Evolutionary conservation across 805 yeast genomes (phyloP).

Genomic region (Hanseniaspora pseudoguilliermondii): DNA sequence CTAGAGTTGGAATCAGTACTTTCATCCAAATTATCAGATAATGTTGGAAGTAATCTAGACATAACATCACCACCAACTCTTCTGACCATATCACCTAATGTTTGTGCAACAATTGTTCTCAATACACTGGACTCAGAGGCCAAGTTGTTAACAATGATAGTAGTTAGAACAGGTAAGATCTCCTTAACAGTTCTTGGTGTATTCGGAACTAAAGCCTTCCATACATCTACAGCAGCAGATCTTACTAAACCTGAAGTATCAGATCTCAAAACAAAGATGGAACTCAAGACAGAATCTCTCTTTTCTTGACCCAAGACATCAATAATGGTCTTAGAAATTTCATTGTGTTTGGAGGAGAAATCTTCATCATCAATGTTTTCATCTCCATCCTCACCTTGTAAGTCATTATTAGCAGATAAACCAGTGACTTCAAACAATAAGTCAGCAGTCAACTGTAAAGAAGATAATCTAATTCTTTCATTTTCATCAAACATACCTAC

Average conservation of each 20-base stretch:
- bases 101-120: constrained; percentile 79
- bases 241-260: constrained; percentile 82
- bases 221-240: constrained; percentile 78
- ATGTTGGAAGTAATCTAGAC: constrained; percentile 70
- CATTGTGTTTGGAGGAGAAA: constrained; percentile 33
- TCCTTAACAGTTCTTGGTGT: constrained; percentile 92
- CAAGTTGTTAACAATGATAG: constrained; percentile 64
- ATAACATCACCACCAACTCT: constrained; percentile 85
- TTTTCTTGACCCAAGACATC: constrained; percentile 78
- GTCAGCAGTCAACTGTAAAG: constrained; percentile 92
- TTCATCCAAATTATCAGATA: constrained; percentile 50
- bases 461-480: constrained; percentile 79
- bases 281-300: constrained; percentile 71
- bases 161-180: constrained; percentile 71
- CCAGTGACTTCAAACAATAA: constrained; percentile 89
- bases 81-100: constrained; percentile 87
- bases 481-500: constrained; percentile 70
- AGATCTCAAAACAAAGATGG: constrained; percentile 87
- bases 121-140: constrained; percentile 71
- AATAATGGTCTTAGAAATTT: constrained; percentile 50
- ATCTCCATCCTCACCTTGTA: constrained; percentile 45
- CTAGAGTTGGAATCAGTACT: constrained; percentile 65
- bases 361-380: constrained; percentile 25
- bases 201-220: constrained; percentile 93
- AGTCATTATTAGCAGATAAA: constrained; percentile 62